A percentile compares a stretch with the other conserved stretches of the same genome.
phyloP scores from a whole-genome alignment of 2,329 filamentous ascomycete genomes.

The Grosmannia penicillata region DNA sequence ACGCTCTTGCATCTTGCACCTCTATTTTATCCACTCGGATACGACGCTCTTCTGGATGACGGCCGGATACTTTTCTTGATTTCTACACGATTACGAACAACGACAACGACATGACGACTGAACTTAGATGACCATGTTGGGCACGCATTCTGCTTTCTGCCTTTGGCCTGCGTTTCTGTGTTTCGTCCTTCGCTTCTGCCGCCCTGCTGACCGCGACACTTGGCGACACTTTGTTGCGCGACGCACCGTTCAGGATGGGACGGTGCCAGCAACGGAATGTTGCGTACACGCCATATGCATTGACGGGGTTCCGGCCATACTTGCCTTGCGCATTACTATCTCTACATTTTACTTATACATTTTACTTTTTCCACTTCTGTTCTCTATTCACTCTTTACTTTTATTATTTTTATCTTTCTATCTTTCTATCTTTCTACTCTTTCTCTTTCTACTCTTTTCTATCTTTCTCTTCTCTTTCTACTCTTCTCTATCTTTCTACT shows the following conservation, averaged over 20 bases:
- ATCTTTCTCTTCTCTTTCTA: not conserved
- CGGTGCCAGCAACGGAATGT: no score
- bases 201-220: no score
- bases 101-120: slow-evolving; percentile 8
- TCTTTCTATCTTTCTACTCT: not conserved
- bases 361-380: not conserved
- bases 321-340: no score
- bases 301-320: no score
- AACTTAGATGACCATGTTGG: slow-evolving; percentile 8
- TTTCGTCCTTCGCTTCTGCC: no score
- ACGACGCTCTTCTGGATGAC: not conserved
- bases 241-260: no score
- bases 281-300: no score
- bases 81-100: slow-evolving; percentile 11
- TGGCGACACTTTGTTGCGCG: no score
- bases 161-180: no score
- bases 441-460: not conserved
- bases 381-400: not conserved
- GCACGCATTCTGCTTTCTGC: no score
- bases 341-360: not conserved
- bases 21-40: not conserved
- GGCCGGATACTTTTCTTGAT: slow-evolving; percentile 4
- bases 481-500: not conserved
- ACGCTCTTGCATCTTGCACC: no score
- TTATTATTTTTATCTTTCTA: not conserved